Evolutionary conservation across 345 rosid species (phyloP).

Genomic region (Barbarea vulgaris): DNA sequence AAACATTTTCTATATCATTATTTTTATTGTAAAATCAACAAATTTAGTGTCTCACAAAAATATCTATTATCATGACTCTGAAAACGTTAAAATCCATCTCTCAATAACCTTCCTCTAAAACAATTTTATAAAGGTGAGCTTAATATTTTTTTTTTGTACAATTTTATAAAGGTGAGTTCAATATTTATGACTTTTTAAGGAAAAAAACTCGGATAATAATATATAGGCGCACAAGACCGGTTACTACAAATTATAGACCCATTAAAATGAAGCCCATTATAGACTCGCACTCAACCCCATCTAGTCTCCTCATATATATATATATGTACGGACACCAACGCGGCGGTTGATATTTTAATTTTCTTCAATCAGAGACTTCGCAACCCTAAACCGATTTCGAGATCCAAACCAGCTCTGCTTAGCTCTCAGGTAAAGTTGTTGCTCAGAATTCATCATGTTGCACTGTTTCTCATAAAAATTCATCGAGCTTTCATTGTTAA

Average conservation of each 20-base stretch:
- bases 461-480: neutral
- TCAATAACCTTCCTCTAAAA: too few relatives aligned
- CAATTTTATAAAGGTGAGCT: too few relatives aligned
- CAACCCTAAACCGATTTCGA: slow-evolving; percentile 52
- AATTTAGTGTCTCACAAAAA: too few relatives aligned
- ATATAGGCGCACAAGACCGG: neutral
- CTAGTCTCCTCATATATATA: neutral
- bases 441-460: neutral
- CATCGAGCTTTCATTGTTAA: neutral
- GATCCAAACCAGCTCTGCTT: slow-evolving; percentile 19
- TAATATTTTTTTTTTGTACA: too few relatives aligned
- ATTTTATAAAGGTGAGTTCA: neutral
- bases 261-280: slow-evolving; percentile 12
- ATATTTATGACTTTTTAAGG: neutral
- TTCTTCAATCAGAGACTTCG: slow-evolving; percentile 47
- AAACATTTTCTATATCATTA: too few relatives aligned
- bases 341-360: slow-evolving; percentile 25
- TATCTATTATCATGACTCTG: too few relatives aligned
- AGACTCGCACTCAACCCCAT: slow-evolving; percentile 1
- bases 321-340: too few relatives aligned
- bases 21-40: too few relatives aligned
- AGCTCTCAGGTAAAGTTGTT: slow-evolving; percentile 41
- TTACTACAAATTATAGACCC: neutral
- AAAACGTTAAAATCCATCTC: too few relatives aligned
- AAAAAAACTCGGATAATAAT: neutral